Percentiles rank a stretch among this genome's conserved stretches.
Conservation (phyloP, 257 asterid genomes). For the Salvia splendens region DNA sequence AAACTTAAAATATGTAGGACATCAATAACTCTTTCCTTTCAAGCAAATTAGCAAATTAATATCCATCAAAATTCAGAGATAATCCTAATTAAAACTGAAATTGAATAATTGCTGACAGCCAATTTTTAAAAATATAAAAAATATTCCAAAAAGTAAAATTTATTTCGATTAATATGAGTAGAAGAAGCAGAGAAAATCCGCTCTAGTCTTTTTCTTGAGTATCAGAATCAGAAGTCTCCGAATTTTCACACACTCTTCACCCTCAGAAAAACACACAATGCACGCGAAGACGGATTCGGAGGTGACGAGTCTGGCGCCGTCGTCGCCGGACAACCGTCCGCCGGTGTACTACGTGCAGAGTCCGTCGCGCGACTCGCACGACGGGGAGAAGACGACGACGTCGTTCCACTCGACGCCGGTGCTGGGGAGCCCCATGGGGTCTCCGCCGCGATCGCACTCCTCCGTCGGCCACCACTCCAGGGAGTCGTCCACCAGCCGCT, state of each 20-base stretch:
- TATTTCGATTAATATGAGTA: not conserved
- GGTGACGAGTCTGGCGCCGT: constrained; percentile 80
- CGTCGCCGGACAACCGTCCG: constrained; percentile 82
- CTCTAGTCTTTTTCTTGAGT: constrained; percentile 2
- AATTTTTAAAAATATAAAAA: not conserved
- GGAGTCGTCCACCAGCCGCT: constrained; percentile 86
- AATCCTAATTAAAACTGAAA: not conserved
- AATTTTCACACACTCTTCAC: constrained; percentile 12
- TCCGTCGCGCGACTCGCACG: constrained; percentile 90
- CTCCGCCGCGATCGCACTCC: constrained; percentile 92
- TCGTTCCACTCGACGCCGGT: constrained; percentile 88
- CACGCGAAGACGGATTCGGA: constrained; percentile 94
- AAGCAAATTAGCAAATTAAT: too few relatives aligned
- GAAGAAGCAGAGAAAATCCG: constrained; percentile 9
- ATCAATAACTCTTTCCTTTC: too few relatives aligned
- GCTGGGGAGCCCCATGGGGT: constrained; percentile 71
- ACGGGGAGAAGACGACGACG: constrained; percentile 83
- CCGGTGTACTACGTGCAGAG: constrained; percentile 92
- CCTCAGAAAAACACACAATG: constrained; percentile 40
- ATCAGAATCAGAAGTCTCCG: constrained; percentile 7
- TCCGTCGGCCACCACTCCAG: constrained; percentile 84
- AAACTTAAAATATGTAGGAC: too few relatives aligned
- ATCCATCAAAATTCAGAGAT: not conserved
- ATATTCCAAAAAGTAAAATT: not conserved
- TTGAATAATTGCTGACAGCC: constrained; percentile 20